A percentile compares a stretch with the other conserved stretches of the same genome.
phyloP scores from a whole-genome alignment of 1,139 yeast species.

The Wickerhamomyces sp. region DNA sequence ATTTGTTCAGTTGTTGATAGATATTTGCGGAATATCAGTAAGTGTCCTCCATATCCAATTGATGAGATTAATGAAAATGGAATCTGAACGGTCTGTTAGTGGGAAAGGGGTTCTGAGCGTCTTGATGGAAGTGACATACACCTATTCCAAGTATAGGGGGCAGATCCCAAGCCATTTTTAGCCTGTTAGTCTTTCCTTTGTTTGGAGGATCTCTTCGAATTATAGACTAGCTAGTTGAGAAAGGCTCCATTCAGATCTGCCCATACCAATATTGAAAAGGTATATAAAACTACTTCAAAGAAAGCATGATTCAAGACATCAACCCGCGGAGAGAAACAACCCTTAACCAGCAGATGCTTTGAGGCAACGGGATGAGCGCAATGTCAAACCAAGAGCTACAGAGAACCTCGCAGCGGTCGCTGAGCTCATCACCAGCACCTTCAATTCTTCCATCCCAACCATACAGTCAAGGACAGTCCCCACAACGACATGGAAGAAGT shows the following conservation, averaged over 20 bases:
- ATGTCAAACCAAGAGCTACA: background rate
- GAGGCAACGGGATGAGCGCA: too few relatives aligned
- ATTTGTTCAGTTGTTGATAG: constrained; percentile 38
- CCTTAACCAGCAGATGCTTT: too few relatives aligned
- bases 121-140: constrained; percentile 6
- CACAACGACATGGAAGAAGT: background rate
- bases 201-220: background rate
- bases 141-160: constrained; percentile 16
- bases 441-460: background rate
- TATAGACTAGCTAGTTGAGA: too few relatives aligned
- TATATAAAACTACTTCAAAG: too few relatives aligned
- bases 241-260: background rate
- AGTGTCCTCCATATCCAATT: constrained; percentile 64
- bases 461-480: background rate
- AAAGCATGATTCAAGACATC: too few relatives aligned
- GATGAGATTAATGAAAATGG: constrained; percentile 59
- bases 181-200: background rate
- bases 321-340: too few relatives aligned
- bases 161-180: constrained; percentile 8
- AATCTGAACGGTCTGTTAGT: constrained; percentile 33
- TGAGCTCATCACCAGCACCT: constrained; percentile 55
- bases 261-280: background rate
- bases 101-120: too few relatives aligned
- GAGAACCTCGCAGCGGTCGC: background rate
- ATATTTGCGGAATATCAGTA: constrained; percentile 46